These are phyloP conservation scores for Talaromyces marneffei DNA, from an alignment of 2,329 filamentous ascomycete species.

Conservation along the genomic window DNA sequence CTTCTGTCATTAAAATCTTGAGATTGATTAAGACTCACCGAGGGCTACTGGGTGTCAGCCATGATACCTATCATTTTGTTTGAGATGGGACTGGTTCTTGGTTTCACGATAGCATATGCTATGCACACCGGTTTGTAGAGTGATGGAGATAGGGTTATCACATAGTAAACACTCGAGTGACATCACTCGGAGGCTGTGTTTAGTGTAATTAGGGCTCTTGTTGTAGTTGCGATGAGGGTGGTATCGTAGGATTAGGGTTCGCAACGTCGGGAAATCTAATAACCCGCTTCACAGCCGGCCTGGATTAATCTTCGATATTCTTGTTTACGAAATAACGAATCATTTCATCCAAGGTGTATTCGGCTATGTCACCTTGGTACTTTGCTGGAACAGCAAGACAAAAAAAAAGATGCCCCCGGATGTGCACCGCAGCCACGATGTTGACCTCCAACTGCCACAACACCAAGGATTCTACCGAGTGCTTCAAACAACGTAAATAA, in stretches of 20 bases:
- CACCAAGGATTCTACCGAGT: background rate
- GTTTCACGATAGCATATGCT: background rate
- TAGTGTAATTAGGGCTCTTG: background rate
- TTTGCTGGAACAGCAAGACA: background rate
- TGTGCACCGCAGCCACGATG: background rate
- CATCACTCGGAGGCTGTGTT: background rate
- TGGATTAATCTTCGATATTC: no score
- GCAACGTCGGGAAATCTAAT: no score
- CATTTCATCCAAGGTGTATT: background rate
- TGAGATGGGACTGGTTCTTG: background rate
- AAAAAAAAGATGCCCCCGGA: background rate
- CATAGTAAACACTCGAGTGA: background rate
- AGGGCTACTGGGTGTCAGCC: background rate
- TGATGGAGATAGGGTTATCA: background rate
- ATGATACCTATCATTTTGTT: background rate
- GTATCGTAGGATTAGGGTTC: background rate
- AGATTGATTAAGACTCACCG: background rate
- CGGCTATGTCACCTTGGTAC: background rate
- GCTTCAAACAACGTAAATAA: background rate
- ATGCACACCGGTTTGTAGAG: background rate
- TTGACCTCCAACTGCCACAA: background rate
- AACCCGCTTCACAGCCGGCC: no score
- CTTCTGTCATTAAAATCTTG: background rate
- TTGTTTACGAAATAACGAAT: no score
- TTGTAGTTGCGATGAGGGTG: background rate